Percentiles rank a stretch among this genome's conserved stretches.
Conservation (phyloP, 1,284 basidiomycete genomes). For the Kwoniella shivajii region DNA sequence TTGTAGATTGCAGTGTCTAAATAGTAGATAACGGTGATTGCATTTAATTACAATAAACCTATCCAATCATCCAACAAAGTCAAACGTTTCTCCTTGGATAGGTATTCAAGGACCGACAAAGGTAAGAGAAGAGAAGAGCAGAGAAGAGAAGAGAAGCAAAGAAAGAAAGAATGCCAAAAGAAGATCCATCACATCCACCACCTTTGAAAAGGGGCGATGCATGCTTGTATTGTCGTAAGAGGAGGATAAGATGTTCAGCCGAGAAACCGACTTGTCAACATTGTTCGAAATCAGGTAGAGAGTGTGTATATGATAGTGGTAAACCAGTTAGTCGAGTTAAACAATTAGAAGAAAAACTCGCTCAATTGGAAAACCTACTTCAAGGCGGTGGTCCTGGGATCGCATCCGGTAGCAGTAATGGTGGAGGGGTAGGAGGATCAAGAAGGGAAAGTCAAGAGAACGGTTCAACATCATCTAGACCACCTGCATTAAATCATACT, state of each 20-base stretch:
- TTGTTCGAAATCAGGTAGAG: slow-evolving; percentile 39
- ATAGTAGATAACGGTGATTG: no score
- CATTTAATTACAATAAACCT: not conserved
- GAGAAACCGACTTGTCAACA: slow-evolving; percentile 45
- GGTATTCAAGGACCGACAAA: no score
- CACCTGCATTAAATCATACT: not conserved
- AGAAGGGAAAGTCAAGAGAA: slow-evolving; percentile 3
- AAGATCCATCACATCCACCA: slow-evolving; percentile 9
- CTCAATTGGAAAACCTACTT: slow-evolving; percentile 39
- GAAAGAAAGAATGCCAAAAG: slow-evolving; percentile 17
- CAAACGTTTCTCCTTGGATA: no score
- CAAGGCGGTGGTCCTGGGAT: slow-evolving; percentile 4
- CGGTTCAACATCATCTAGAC: not conserved
- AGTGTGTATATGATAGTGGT: slow-evolving; percentile 47
- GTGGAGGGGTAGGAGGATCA: no score
- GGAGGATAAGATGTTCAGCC: slow-evolving; percentile 47
- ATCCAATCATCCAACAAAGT: no score
- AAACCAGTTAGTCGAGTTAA: slow-evolving; percentile 47
- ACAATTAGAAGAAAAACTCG: slow-evolving; percentile 48
- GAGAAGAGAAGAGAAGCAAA: not conserved
- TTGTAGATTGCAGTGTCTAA: no score
- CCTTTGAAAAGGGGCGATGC: slow-evolving; percentile 48
- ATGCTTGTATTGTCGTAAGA: slow-evolving; percentile 49
- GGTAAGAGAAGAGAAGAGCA: not conserved
- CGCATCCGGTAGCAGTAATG: not conserved